Evolutionary conservation across 2,329 filamentous ascomycete species (phyloP).

Genomic region (Diplocarpon mali): DNA sequence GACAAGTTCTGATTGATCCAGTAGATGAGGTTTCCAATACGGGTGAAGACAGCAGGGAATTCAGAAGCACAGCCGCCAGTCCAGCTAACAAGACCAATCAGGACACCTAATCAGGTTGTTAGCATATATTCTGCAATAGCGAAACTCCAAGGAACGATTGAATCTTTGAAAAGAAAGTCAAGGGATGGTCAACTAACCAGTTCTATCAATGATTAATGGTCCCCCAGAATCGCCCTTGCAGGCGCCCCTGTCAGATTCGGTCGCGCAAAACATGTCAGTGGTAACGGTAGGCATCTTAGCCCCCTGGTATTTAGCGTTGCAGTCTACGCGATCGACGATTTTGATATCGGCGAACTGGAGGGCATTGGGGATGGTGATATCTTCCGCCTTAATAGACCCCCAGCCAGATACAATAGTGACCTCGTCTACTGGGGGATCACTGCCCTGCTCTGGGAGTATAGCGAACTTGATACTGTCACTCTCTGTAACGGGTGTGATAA

Average conservation of each 20-base stretch:
- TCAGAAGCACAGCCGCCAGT: neutral
- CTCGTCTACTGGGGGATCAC: neutral
- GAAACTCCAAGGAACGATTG: too few relatives aligned
- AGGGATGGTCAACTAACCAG: neutral
- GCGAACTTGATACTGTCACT: neutral
- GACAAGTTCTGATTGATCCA: neutral
- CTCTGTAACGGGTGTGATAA: neutral
- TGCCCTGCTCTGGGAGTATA: neutral
- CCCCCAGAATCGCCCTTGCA: neutral
- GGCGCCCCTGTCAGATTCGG: neutral
- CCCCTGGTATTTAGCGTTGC: neutral
- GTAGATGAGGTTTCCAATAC: neutral
- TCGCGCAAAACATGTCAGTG: neutral
- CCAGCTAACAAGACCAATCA: neutral
- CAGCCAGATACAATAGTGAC: neutral
- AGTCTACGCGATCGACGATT: neutral
- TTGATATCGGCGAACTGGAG: neutral
- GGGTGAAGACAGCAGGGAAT: neutral
- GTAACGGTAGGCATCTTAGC: neutral
- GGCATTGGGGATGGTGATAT: neutral
- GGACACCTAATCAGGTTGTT: neutral
- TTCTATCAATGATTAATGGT: neutral
- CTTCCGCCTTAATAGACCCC: neutral
- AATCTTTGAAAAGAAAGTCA: neutral
- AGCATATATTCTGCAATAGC: neutral